These are phyloP conservation scores for Phytopythium helicoides DNA, from an alignment of 352 stramenopile genomes.

Conservation along the genomic window DNA sequence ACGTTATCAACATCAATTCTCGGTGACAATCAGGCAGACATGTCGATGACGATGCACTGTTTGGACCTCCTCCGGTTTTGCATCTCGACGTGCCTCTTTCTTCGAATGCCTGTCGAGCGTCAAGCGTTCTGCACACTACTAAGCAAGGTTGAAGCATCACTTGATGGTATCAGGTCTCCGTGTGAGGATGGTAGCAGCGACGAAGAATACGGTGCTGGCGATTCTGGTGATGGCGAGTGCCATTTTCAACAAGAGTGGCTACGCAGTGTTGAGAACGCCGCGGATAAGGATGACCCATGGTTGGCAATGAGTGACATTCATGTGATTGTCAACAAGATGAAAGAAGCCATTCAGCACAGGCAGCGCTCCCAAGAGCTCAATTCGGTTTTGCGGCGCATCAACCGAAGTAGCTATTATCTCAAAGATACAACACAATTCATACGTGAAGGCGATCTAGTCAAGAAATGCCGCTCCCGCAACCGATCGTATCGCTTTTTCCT, in stretches of 20 bases:
- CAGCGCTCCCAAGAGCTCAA: slow-evolving; percentile 83
- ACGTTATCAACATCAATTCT: slow-evolving; percentile 83
- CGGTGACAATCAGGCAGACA: slow-evolving; percentile 70
- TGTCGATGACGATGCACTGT: slow-evolving; percentile 78
- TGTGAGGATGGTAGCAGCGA: slow-evolving; percentile 11
- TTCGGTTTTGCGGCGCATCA: slow-evolving; percentile 88
- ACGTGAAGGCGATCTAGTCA: slow-evolving; percentile 92
- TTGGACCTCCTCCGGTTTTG: slow-evolving; percentile 77
- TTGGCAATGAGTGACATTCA: slow-evolving; percentile 88
- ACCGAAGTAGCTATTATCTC: slow-evolving; percentile 89
- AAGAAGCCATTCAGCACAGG: slow-evolving; percentile 84
- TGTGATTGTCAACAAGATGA: slow-evolving; percentile 87
- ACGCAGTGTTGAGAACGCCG: slow-evolving; percentile 61
- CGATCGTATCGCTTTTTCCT: slow-evolving; percentile 87
- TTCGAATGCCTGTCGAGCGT: slow-evolving; percentile 71
- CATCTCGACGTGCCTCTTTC: slow-evolving; percentile 83
- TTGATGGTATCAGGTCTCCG: slow-evolving; percentile 29
- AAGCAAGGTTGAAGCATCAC: slow-evolving; percentile 62
- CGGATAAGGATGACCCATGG: slow-evolving; percentile 69
- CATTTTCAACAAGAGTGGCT: slow-evolving; percentile 31
- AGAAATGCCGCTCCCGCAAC: slow-evolving; percentile 90
- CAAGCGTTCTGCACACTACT: slow-evolving; percentile 78
- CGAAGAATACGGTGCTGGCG: slow-evolving; percentile 10
- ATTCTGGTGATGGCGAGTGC: slow-evolving; percentile 6
- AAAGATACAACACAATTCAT: slow-evolving; percentile 95